Base-by-base conservation (phyloP, 768 basidiomycete genomes). In the Panus rudis region DNA sequence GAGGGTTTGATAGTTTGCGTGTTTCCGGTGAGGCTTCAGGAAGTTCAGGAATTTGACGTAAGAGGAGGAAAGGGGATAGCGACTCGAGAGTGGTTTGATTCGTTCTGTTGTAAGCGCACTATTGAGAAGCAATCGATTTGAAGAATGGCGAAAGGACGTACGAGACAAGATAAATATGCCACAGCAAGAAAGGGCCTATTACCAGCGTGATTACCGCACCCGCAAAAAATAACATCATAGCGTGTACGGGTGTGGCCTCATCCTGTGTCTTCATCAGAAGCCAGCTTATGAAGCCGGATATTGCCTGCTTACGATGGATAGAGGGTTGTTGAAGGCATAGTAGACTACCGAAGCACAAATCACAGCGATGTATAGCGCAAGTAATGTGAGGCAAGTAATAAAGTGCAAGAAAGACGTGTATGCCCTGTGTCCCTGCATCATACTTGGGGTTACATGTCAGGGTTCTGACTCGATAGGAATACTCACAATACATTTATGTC, bases 31-130 rank as follows among this genome's bases (percentile, higher is more conserved):
- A 27, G 14, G 64, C 67, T n/a, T 66, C 60, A 0, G 79, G 80
- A 10, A 84, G 65, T 3, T 74, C 73, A 24, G 88, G 83, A 21
- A 90, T 66, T 53, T 86, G 64, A 42, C 81, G 77, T 39, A 92
- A 68, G 12, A 91, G 68, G 21, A 84, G 59, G 59, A 84, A 90
- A 1, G 85, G 85, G 0, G 85, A 78, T 28, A 89, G 69, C 43
- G 78, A 71, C 56, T 91, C 88, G 17, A 89, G 49, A 0, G 88
- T 91, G n/a, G 88, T 90, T 64, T 90, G 85, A 57, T 91, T 91
- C 21, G 81, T 88, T 26, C 86, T 89, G 47, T 25, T 41, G 24
- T 21, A 24, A 47, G 16, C 31, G 8, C 16, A 16, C 10, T 1
- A 16, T 25, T 35, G 19, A 30, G 17, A 49, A 19, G 5, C 12